phyloP scores from a whole-genome alignment of 345 rosid genomes.

The Heritiera fomes region DNA sequence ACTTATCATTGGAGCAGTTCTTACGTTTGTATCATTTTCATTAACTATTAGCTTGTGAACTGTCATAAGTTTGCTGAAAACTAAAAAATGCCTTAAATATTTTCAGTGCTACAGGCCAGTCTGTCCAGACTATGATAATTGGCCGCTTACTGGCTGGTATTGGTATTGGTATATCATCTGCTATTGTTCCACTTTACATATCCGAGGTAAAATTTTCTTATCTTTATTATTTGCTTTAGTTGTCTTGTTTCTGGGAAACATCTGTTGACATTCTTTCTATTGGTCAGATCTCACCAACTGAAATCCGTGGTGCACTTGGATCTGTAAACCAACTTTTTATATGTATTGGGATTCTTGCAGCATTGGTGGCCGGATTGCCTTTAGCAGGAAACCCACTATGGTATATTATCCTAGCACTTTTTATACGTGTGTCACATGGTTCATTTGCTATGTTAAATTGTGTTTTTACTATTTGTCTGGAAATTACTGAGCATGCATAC shows the following conservation, averaged over 20 bases:
- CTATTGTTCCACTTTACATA: constrained; percentile 95
- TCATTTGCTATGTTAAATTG: constrained; percentile 12
- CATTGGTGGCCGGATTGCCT: constrained; percentile 95
- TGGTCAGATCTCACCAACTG: constrained; percentile 95
- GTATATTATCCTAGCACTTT: constrained; percentile 37
- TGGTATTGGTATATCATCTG: constrained; percentile 97
- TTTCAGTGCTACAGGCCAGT: constrained; percentile 84
- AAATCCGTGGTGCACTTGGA: constrained; percentile 95
- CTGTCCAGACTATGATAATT: constrained; percentile 87
- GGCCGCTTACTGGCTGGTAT: constrained; percentile 96
- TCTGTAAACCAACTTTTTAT: constrained; percentile 96
- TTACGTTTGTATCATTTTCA: constrained; percentile 50
- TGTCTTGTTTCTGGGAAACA: constrained; percentile 8
- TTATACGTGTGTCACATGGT: neutral
- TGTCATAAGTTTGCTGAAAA: constrained; percentile 4
- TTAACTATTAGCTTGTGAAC: constrained; percentile 8
- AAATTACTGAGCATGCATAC: neutral
- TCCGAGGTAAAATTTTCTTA: constrained; percentile 73
- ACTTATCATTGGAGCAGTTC: constrained; percentile 78
- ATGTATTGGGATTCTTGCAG: constrained; percentile 93
- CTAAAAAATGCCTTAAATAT: constrained; percentile 23
- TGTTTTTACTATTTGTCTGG: neutral
- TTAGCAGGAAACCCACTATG: constrained; percentile 85
- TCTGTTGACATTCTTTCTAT: constrained; percentile 27
- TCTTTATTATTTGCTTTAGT: neutral